phyloP scores from a whole-genome alignment of 441 rosid species.

The Metrosideros polymorpha region DNA sequence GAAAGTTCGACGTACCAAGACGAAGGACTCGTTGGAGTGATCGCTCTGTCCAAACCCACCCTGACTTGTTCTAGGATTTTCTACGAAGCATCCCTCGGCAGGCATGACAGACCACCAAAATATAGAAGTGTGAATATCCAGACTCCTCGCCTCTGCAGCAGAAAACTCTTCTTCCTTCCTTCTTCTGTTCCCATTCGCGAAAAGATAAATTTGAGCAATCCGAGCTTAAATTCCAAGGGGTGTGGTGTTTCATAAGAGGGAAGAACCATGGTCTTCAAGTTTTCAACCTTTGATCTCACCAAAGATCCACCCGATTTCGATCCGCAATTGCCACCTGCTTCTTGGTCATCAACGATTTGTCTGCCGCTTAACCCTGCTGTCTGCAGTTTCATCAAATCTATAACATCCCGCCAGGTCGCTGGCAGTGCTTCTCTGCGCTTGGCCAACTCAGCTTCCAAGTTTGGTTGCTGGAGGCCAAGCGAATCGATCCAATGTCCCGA shows the following conservation, averaged over 20 bases:
- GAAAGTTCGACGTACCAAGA: no score
- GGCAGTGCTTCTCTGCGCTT: background rate
- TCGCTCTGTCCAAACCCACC: no score
- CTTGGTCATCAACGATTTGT: background rate
- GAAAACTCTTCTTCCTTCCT: background rate
- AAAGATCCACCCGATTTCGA: background rate
- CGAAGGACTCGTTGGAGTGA: background rate
- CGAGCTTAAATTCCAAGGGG: background rate
- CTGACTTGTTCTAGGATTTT: no score
- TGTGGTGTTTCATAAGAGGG: background rate
- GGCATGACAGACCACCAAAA: background rate
- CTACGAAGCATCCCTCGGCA: no score
- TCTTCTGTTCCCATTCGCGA: background rate
- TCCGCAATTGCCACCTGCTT: background rate
- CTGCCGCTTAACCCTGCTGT: background rate
- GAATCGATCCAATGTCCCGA: background rate
- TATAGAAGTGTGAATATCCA: background rate
- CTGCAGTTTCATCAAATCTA: background rate
- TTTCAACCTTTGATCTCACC: background rate
- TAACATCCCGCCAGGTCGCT: background rate
- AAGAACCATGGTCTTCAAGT: background rate
- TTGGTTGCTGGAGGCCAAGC: background rate
- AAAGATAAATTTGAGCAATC: background rate
- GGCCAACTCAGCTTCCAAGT: background rate
- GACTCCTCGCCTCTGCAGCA: background rate